These are phyloP conservation scores for Melanopsichium pennsylvanicum DNA, from an alignment of 1,284 basidiomycete species.

Conservation along the genomic window DNA sequence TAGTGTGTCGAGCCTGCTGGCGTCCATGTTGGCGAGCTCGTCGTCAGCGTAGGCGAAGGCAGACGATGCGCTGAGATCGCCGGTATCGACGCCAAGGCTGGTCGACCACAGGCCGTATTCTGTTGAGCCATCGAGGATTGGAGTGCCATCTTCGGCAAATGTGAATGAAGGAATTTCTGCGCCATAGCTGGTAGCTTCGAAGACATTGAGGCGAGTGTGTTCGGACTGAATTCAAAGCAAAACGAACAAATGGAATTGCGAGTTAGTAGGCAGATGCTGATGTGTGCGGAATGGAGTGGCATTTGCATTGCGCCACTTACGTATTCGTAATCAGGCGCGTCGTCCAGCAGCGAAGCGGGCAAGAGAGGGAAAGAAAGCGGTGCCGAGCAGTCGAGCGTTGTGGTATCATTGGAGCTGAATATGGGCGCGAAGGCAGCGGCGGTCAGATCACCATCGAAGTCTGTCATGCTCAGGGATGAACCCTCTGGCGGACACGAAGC, in stretches of 20 bases:
- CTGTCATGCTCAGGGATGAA: constrained; percentile 21
- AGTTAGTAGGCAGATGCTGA: not conserved
- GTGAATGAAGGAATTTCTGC: constrained; percentile 25
- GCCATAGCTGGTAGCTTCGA: constrained; percentile 37
- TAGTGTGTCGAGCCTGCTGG: constrained; percentile 20
- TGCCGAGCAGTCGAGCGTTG: constrained; percentile 6
- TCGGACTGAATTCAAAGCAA: constrained; percentile 37
- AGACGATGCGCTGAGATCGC: constrained; percentile 14
- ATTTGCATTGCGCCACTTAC: too few species aligned
- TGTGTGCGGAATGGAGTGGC: too few species aligned
- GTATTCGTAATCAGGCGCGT: constrained; percentile 59
- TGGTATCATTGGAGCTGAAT: constrained; percentile 10
- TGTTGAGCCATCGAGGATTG: constrained; percentile 19
- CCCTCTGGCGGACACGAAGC: constrained; percentile 37
- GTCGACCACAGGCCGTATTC: constrained; percentile 38
- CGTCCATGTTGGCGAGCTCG: constrained; percentile 11
- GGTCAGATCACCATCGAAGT: constrained; percentile 38
- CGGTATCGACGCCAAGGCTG: constrained; percentile 14
- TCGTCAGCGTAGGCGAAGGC: constrained; percentile 19
- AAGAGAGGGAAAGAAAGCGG: constrained; percentile 59
- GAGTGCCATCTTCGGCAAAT: constrained; percentile 31
- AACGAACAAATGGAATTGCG: not conserved
- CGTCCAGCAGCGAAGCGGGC: constrained; percentile 57
- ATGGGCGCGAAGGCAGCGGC: constrained; percentile 21
- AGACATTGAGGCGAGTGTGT: constrained; percentile 61